phyloP scores from a whole-genome alignment of 1,139 yeast genomes.

The Candida glucosophila region DNA sequence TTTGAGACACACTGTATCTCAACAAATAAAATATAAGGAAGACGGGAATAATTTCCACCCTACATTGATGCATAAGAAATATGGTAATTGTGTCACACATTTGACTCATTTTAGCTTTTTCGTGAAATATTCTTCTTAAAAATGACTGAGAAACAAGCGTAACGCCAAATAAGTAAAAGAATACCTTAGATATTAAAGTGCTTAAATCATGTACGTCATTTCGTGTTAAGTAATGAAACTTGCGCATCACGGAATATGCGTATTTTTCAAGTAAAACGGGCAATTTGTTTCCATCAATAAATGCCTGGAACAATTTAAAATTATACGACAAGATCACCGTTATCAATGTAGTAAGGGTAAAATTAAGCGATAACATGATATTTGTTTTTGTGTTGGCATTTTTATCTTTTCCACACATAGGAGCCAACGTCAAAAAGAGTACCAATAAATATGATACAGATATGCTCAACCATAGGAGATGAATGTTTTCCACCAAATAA shows the following conservation, averaged over 20 bases:
- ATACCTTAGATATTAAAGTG: slow-evolving; percentile 19
- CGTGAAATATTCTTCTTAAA: slow-evolving; percentile 17
- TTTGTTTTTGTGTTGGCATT: slow-evolving; percentile 1
- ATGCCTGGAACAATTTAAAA: slow-evolving; percentile 52
- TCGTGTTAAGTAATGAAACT: slow-evolving; percentile 16
- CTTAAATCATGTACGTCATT: slow-evolving; percentile 18
- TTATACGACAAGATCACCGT: slow-evolving; percentile 34
- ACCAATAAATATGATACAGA: no score
- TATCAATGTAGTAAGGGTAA: slow-evolving; percentile 24
- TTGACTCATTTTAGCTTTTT: slow-evolving; percentile 24
- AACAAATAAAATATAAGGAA: slow-evolving; percentile 43
- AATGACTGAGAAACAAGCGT: slow-evolving; percentile 8
- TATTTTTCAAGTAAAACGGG: no score
- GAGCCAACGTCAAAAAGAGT: slow-evolving; percentile 31
- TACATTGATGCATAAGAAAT: slow-evolving; percentile 61
- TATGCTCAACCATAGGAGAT: slow-evolving; percentile 43
- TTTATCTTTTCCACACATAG: slow-evolving; percentile 9
- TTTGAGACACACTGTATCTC: slow-evolving; percentile 16
- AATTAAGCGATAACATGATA: no score
- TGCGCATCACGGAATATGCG: no score
- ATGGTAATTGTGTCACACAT: slow-evolving; percentile 39
- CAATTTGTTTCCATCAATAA: slow-evolving; percentile 43
- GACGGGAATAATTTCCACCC: slow-evolving; percentile 61
- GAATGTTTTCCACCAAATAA: slow-evolving; percentile 29
- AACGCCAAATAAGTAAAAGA: slow-evolving; percentile 14